phyloP scores from a whole-genome alignment of 2,329 filamentous ascomycete genomes.

The Clonostachys sp. region DNA sequence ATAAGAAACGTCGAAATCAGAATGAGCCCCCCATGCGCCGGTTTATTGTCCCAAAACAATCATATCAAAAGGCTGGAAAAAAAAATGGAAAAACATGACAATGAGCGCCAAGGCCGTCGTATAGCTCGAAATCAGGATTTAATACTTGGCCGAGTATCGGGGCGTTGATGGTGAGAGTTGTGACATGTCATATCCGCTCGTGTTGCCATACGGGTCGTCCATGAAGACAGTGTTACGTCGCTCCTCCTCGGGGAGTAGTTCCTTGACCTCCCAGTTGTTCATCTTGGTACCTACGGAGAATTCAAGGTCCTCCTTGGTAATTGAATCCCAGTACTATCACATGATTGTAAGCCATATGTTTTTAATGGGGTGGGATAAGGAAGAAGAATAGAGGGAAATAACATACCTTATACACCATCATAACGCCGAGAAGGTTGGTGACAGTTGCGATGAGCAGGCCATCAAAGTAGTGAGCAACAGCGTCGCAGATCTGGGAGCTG shows the following conservation, averaged over 20 bases:
- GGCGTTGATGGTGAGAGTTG: slow-evolving; percentile 38
- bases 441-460: slow-evolving; percentile 91
- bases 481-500: slow-evolving; percentile 77
- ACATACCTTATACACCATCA: slow-evolving; percentile 97
- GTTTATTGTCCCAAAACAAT: no score
- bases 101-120: no score
- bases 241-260: slow-evolving; percentile 77
- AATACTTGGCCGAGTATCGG: slow-evolving; percentile 43
- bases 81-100: no score
- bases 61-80: no score
- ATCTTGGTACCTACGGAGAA: slow-evolving; percentile 94
- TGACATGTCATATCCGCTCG: slow-evolving; percentile 44
- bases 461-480: slow-evolving; percentile 87
- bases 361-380: neutral
- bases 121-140: slow-evolving; percentile 5
- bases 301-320: slow-evolving; percentile 96
- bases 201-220: slow-evolving; percentile 60
- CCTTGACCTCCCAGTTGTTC: slow-evolving; percentile 99
- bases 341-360: slow-evolving; percentile 4
- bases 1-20: neutral
- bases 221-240: slow-evolving; percentile 68
- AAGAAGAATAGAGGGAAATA: neutral
- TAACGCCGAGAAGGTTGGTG: slow-evolving; percentile 89
- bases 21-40: no score
- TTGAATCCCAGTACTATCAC: slow-evolving; percentile 92